These are phyloP conservation scores for Aspergillus sp. DNA, from an alignment of 2,329 filamentous ascomycete genomes.

Conservation along the genomic window DNA sequence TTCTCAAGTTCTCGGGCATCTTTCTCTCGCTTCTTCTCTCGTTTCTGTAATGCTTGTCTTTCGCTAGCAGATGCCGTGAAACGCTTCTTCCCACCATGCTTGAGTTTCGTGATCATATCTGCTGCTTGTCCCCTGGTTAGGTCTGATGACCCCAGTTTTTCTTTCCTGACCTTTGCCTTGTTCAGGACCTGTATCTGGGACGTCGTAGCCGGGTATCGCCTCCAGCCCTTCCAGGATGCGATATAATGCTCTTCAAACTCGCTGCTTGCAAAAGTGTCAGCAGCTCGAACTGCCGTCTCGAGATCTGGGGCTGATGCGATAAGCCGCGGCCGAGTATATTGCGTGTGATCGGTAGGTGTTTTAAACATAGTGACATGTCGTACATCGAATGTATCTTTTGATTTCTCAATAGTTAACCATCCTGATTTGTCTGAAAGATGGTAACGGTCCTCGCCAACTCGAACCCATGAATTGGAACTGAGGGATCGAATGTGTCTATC, in stretches of 20 bases:
- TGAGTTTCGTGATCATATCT: conserved; percentile 91
- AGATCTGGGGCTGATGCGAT: conserved; percentile 65
- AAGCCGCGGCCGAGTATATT: conserved; percentile 64
- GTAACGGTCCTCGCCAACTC: conserved; percentile 65
- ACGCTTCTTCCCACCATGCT: conserved; percentile 69
- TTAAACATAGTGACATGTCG: conserved; percentile 28
- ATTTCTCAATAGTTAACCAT: conserved; percentile 51
- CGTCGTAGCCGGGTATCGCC: conserved; percentile 56
- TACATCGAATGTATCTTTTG: conserved; percentile 15
- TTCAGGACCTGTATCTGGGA: conserved; percentile 45
- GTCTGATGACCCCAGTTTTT: conserved; percentile 27
- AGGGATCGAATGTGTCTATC: conserved; percentile 74
- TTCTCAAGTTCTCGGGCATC: conserved; percentile 4
- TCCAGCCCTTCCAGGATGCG: conserved; percentile 63
- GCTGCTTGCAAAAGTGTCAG: conserved; percentile 71
- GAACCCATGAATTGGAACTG: conserved; percentile 78
- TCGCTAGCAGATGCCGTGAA: conserved; percentile 43
- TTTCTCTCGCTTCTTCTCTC: conserved; percentile 7
- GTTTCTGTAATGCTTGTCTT: conserved; percentile 4
- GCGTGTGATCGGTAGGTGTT: conserved; percentile 34
- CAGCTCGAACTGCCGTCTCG: conserved; percentile 72
- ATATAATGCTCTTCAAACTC: conserved; percentile 67
- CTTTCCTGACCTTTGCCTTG: conserved; percentile 22
- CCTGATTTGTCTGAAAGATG: conserved; percentile 64
- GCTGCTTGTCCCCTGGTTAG: conserved; percentile 75